Evolutionary conservation across 2,329 filamentous ascomycete genomes (phyloP), one percentile per base, ranked within the genome.

Genomic region (Paecilomyces variotii): DNA sequence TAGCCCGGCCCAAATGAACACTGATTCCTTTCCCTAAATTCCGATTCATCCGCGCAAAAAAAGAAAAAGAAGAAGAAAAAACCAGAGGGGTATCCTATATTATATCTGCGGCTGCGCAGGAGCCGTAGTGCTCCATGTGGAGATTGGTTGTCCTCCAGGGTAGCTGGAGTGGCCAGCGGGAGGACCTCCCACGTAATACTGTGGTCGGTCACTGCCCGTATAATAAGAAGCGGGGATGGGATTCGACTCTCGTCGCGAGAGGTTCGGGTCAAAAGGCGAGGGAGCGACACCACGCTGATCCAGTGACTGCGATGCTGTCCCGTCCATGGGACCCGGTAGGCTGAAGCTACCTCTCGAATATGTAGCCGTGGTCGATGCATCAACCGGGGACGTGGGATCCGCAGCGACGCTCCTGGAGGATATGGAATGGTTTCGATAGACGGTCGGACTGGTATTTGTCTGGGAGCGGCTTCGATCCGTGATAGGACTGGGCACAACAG

Each of bases 401-500:
- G 74, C 70, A 6, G 70, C 66, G 39, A 74, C 67, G 56, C 67
- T 74, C 50, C 74, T 71, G 25, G 70, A 73, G 11, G 74, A 72
- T 26, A 76, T 69, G 7, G 74, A 74, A 2, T 72, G 70, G 49
- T 74, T 76, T 54, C 74, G 70, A 57, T 77, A 76, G 10, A 72
- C 68, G 2, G 70, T 67, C 1, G 69, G 67, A 56, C 70, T 72
- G 60, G 72, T 69, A 14, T 73, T 70, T 2, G 72, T 71, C 26
- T 69, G 68, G 10, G 72, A 73, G 39, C 73, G 69, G 59, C 68
- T 73, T 50, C 74, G 72, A 27, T 75, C 73, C 55, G 62, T 67
- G 39, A 75, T 55, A 2, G 70, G 68, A 53, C 68, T 68, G 5
- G 71, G 59, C 7, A 74, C 63, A 11, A 65, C 57, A n/a, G 70